A percentile compares a stretch with the other conserved stretches of the same genome.
phyloP scores from a whole-genome alignment of 192 early-diverging fungal species.

The Gonapodya sp. region DNA sequence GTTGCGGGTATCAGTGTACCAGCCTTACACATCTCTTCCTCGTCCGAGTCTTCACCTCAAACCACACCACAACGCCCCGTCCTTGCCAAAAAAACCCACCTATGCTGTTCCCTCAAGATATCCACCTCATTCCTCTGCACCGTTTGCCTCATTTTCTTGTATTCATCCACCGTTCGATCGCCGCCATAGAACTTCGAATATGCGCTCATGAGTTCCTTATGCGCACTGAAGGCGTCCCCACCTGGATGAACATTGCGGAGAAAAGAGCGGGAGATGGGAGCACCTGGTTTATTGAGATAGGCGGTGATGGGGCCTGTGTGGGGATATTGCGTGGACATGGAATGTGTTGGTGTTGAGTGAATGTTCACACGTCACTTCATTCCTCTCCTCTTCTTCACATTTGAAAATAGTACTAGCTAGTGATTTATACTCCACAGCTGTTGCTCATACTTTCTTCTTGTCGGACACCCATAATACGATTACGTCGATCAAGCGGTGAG shows the following conservation, averaged over 20 bases:
- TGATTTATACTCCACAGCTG: no score
- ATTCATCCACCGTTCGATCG: not conserved
- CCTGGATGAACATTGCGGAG: not conserved
- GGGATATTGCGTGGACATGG: not conserved
- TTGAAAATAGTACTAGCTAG: no score
- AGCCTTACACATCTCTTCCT: not conserved
- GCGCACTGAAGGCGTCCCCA: not conserved
- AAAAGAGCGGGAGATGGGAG: not conserved
- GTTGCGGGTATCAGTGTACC: no score
- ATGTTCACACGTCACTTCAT: not conserved
- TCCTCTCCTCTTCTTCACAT: no score
- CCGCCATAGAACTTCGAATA: constrained; percentile 2
- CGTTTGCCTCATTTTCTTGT: not conserved
- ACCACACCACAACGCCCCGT: no score
- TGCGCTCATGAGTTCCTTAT: not conserved
- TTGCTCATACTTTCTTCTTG: no score
- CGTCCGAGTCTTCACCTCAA: not conserved
- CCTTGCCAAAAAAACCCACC: no score
- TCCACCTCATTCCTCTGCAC: constrained; percentile 47
- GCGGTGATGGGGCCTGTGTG: not conserved
- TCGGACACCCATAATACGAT: no score
- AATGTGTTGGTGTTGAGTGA: not conserved
- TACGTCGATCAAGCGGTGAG: no score
- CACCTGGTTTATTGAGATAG: not conserved
- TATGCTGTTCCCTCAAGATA: constrained; percentile 60